phyloP scores from a whole-genome alignment of 2,329 filamentous ascomycete species.

The Mycogone perniciosa region DNA sequence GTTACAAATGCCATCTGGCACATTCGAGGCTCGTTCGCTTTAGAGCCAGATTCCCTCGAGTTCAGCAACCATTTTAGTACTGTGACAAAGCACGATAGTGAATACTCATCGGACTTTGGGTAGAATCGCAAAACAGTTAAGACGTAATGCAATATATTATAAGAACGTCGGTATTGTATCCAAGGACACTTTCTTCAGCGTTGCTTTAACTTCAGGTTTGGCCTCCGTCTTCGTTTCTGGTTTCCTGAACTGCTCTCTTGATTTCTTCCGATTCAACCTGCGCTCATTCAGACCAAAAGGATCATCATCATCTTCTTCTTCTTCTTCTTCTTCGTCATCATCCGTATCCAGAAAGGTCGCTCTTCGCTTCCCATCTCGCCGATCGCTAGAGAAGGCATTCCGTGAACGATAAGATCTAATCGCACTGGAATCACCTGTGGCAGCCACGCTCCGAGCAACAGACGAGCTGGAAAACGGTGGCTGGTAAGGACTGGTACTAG shows the following conservation, averaged over 20 bases:
- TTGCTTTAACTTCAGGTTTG: conserved; percentile 8
- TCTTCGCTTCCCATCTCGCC: background rate
- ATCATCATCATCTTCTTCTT: conserved; percentile 24
- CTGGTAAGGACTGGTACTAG: background rate
- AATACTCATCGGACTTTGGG: no score
- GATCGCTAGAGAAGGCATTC: background rate
- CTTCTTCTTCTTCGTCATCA: conserved; percentile 2
- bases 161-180: conserved; percentile 34
- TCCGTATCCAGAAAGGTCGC: background rate
- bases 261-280: conserved; percentile 25
- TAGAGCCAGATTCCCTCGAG: no score
- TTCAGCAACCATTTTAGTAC: no score
- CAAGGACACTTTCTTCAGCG: conserved; percentile 17
- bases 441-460: background rate
- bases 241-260: conserved; percentile 23
- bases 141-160: conserved; percentile 11
- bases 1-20: no score
- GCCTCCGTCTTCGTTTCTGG: background rate
- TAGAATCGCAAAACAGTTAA: no score
- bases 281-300: conserved; percentile 30
- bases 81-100: no score
- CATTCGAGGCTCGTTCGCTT: no score
- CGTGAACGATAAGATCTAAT: background rate
- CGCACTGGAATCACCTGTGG: background rate
- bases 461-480: background rate